These are phyloP conservation scores for Erigeron canadensis DNA, from an alignment of 129 eudicot genomes.

Conservation along the genomic window DNA sequence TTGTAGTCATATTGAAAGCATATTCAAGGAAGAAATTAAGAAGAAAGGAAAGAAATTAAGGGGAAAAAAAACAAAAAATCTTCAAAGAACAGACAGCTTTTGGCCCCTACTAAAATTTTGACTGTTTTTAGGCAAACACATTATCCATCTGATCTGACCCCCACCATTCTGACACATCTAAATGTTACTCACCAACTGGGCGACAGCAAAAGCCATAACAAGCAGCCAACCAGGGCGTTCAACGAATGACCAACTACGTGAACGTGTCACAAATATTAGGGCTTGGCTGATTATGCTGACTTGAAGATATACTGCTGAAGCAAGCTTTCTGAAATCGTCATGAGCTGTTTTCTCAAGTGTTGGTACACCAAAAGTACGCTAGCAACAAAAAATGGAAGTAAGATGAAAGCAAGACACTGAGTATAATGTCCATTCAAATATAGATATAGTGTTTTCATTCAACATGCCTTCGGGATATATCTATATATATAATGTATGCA, in stretches of 20 bases:
- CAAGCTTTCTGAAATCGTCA: constrained; percentile 69
- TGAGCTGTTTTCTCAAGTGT: constrained; percentile 70
- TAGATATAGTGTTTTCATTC: neutral
- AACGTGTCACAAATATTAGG: constrained; percentile 87
- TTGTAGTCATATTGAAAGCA: neutral
- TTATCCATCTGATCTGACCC: neutral
- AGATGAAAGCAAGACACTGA: neutral
- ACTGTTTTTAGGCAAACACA: neutral
- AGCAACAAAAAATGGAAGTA: constrained; percentile 1
- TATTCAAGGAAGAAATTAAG: neutral
- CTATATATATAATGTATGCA: neutral
- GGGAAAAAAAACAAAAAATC: neutral
- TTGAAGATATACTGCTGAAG: constrained; percentile 94
- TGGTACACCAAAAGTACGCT: constrained; percentile 70
- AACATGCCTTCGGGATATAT: neutral
- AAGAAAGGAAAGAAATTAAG: neutral
- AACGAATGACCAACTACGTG: constrained; percentile 79
- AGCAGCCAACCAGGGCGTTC: constrained; percentile 85
- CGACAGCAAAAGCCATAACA: constrained; percentile 64
- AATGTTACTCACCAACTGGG: constrained; percentile 61
- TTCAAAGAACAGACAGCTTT: neutral
- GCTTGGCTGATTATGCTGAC: constrained; percentile 94
- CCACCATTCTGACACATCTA: neutral
- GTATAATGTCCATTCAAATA: neutral
- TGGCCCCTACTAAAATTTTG: neutral